Percentiles rank a stretch among this genome's conserved stretches.
These are phyloP conservation scores for Karstenula rhodostoma DNA, from an alignment of 2,329 filamentous ascomycete species.

Conservation along the genomic window DNA sequence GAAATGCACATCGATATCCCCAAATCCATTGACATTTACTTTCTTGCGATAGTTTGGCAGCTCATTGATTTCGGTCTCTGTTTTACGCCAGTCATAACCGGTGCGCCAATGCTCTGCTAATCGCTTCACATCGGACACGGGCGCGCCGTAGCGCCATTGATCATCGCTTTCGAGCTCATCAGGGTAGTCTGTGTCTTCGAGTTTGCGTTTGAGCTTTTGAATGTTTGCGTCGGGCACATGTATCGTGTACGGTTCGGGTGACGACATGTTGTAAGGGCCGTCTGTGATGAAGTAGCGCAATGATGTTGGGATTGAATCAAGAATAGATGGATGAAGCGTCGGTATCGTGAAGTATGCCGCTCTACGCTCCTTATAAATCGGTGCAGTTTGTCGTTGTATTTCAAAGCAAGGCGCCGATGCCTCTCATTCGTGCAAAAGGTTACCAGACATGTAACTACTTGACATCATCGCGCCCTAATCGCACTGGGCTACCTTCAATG, in stretches of 20 bases:
- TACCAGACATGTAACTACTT: not conserved
- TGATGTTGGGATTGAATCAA: not conserved
- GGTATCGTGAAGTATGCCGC: no score
- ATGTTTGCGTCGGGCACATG: constrained; percentile 55
- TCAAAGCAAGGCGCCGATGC: constrained; percentile 1
- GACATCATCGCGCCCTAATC: constrained; percentile 8
- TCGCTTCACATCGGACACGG: constrained; percentile 66
- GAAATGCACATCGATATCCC: constrained; percentile 69
- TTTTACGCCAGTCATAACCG: constrained; percentile 67
- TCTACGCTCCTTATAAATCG: not conserved
- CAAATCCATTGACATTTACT: constrained; percentile 66
- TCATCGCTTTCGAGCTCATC: constrained; percentile 58
- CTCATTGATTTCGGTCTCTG: constrained; percentile 67
- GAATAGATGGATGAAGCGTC: not conserved
- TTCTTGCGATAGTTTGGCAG: constrained; percentile 66
- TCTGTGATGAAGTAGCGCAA: not conserved
- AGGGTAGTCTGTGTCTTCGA: constrained; percentile 63
- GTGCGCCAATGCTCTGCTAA: constrained; percentile 66
- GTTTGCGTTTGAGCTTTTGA: constrained; percentile 63
- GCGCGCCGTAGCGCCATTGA: constrained; percentile 68
- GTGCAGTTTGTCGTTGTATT: not conserved
- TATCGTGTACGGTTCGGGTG: constrained; percentile 35
- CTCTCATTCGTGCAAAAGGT: not conserved
- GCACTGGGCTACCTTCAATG: not conserved
- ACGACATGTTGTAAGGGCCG: constrained; percentile 1